A percentile compares a stretch with the other conserved stretches of the same genome.
Conservation (phyloP, 2,329 filamentous ascomycete genomes). For the Colletotrichum sidae region DNA sequence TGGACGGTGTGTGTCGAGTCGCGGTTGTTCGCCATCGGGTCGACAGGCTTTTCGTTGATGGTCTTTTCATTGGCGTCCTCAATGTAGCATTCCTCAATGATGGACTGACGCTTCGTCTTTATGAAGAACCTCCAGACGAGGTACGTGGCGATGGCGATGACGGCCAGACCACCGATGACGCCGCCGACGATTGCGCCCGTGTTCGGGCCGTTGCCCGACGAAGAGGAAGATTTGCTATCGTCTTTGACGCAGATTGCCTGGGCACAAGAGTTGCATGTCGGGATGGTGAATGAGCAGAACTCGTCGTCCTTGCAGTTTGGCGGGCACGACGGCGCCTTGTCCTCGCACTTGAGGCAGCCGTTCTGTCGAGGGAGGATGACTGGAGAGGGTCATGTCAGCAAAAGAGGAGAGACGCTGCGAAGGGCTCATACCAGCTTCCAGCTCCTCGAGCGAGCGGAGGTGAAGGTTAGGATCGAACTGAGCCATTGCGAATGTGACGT, state of each 20-base stretch:
- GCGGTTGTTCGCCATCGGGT: slow-evolving; percentile 67
- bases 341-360: slow-evolving; percentile 60
- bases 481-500: slow-evolving; percentile 20
- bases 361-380: slow-evolving; percentile 53
- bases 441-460: slow-evolving; percentile 36
- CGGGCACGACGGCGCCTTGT: slow-evolving; percentile 57
- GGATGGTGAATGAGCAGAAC: slow-evolving; percentile 59
- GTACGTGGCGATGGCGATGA: slow-evolving; percentile 80
- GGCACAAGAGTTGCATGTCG: slow-evolving; percentile 60
- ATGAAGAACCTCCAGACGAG: slow-evolving; percentile 90
- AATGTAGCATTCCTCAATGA: slow-evolving; percentile 65
- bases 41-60: slow-evolving; percentile 65
- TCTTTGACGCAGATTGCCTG: slow-evolving; percentile 58
- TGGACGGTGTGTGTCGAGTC: slow-evolving; percentile 87
- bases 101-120: slow-evolving; percentile 78
- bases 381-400: slow-evolving; percentile 17
- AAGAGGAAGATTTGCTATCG: slow-evolving; percentile 37
- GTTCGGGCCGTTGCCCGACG: slow-evolving; percentile 62
- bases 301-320: slow-evolving; percentile 52
- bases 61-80: slow-evolving; percentile 69
- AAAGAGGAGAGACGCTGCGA: background rate
- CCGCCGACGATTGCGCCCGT: slow-evolving; percentile 91
- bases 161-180: slow-evolving; percentile 85
- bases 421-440: slow-evolving; percentile 31
- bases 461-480: slow-evolving; percentile 36